phyloP scores from a whole-genome alignment of 2,329 filamentous ascomycete genomes.

The Ophiosphaerella herpotricha region DNA sequence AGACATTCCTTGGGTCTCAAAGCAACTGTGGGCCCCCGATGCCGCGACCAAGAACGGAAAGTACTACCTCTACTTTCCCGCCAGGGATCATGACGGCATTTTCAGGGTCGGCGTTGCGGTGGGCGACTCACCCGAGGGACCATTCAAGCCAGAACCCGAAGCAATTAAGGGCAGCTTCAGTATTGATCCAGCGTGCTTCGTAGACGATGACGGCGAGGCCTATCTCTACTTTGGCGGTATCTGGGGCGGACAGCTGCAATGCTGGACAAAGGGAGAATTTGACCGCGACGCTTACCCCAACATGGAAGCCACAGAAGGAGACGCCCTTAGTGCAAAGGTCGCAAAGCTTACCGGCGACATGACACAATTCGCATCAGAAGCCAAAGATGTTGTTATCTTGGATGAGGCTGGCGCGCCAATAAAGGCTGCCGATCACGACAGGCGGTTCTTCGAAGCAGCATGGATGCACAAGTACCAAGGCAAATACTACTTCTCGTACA shows the following conservation, averaged over 20 bases:
- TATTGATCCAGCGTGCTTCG: conserved; percentile 77
- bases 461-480: conserved; percentile 76
- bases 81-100: conserved; percentile 69
- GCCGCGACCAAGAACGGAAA: conserved; percentile 70
- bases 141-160: conserved; percentile 68
- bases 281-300: conserved; percentile 46
- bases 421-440: conserved; percentile 69
- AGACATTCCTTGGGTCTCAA: conserved; percentile 75
- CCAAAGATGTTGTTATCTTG: conserved; percentile 67
- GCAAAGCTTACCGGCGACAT: conserved; percentile 68
- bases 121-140: conserved; percentile 66
- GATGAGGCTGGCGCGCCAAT: conserved; percentile 64
- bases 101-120: conserved; percentile 78
- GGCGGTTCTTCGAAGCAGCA: conserved; percentile 79
- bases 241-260: conserved; percentile 81
- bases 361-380: conserved; percentile 61
- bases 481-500: conserved; percentile 77
- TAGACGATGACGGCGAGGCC: conserved; percentile 68
- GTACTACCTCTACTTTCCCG: conserved; percentile 80
- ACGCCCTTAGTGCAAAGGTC: conserved; percentile 69
- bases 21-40: conserved; percentile 82
- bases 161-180: conserved; percentile 72
- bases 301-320: conserved; percentile 44
- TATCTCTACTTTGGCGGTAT: conserved; percentile 79
- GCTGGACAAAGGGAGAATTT: conserved; percentile 67